Percentiles rank a stretch among this genome's conserved stretches.
Evolutionary conservation across 306 rosid species (phyloP).

Genomic region (Coriaria nepalensis): DNA sequence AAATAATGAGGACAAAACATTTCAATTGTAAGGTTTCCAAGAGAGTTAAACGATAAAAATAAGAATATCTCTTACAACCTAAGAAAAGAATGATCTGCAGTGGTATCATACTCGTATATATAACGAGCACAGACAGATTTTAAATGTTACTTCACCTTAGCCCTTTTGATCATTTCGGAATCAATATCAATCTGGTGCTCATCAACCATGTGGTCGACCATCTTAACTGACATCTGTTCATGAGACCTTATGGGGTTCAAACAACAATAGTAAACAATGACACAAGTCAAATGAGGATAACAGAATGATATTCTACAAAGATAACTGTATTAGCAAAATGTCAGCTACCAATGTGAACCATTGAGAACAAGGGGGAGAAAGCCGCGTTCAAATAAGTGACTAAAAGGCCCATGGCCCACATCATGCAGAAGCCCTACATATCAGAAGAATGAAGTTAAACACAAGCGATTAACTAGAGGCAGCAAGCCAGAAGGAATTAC

Average conservation of each 20-base stretch:
- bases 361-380: slow-evolving; percentile 60
- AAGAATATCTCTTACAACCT: no score
- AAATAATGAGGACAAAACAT: no score
- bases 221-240: slow-evolving; percentile 73
- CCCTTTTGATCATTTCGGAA: slow-evolving; percentile 53
- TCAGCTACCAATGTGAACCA: slow-evolving; percentile 45
- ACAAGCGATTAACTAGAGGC: neutral
- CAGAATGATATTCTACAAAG: neutral
- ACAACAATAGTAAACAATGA: neutral
- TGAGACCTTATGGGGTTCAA: slow-evolving; percentile 42
- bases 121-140: slow-evolving; percentile 8
- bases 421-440: slow-evolving; percentile 86
- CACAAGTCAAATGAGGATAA: neutral
- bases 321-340: no score
- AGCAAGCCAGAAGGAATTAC: slow-evolving; percentile 19
- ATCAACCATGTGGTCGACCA: slow-evolving; percentile 74
- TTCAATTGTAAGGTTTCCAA: no score
- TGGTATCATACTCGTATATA: no score
- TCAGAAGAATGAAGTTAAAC: neutral
- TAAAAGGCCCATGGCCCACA: slow-evolving; percentile 93
- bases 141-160: slow-evolving; percentile 35
- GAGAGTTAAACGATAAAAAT: no score
- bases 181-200: slow-evolving; percentile 67
- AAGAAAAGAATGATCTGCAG: slow-evolving; percentile 5
- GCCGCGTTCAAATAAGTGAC: slow-evolving; percentile 86